These are phyloP conservation scores for Alternaria atra DNA, from an alignment of 2,329 filamentous ascomycete species.

Conservation along the genomic window DNA sequence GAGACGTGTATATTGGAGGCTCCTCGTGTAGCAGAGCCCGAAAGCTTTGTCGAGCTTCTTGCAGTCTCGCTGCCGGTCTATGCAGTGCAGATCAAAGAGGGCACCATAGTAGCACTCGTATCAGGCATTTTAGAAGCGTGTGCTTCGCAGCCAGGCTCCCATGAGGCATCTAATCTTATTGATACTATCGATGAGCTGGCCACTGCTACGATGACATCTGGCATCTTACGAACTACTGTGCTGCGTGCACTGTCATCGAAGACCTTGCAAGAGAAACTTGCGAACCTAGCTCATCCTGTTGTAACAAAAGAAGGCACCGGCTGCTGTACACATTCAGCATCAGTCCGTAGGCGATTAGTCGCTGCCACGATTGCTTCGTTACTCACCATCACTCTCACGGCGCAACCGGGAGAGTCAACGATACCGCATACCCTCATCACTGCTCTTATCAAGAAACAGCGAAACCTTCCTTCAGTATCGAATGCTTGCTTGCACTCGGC, in stretches of 20 bases:
- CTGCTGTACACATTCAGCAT: conserved; percentile 27
- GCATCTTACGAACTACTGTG: conserved; percentile 29
- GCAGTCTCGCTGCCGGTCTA: conserved; percentile 37
- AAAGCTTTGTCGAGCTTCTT: conserved; percentile 29
- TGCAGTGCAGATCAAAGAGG: conserved; percentile 35
- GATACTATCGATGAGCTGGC: conserved; percentile 31
- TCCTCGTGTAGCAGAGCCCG: conserved; percentile 16
- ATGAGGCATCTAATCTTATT: conserved; percentile 17
- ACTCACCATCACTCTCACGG: conserved; percentile 34
- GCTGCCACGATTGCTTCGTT: conserved; percentile 41
- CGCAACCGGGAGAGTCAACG: conserved; percentile 22
- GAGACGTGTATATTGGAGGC: conserved; percentile 25
- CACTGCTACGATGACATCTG: conserved; percentile 18
- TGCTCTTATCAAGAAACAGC: conserved; percentile 42
- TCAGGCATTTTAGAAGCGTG: conserved; percentile 25
- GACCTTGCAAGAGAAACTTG: conserved; percentile 32
- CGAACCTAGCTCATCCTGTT: conserved; percentile 24
- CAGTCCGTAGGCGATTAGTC: conserved; percentile 26
- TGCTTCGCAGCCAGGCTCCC: conserved; percentile 8
- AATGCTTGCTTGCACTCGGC: conserved; percentile 30
- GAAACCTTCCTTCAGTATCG: conserved; percentile 18
- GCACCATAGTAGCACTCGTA: conserved; percentile 25
- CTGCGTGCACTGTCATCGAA: conserved; percentile 37
- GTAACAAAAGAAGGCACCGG: background rate
- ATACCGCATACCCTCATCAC: conserved; percentile 29